Conservation (phyloP, 345 rosid species). For the Arabidopsis arenosa region DNA sequence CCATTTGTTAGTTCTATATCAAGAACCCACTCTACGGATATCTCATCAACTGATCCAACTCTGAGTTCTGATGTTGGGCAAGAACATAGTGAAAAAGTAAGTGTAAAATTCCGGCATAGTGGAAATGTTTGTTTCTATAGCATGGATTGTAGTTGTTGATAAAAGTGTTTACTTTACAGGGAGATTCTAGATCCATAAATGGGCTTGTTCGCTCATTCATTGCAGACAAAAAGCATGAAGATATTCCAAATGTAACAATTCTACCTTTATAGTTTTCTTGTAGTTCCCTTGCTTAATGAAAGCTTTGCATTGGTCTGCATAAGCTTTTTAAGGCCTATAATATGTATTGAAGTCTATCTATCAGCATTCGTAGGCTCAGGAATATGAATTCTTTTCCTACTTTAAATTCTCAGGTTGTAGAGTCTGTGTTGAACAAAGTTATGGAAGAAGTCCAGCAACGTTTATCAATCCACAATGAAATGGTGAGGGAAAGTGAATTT, state of each 20-base stretch:
- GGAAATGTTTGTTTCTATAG: constrained; percentile 24
- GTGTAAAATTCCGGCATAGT: constrained; percentile 40
- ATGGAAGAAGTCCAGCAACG: constrained; percentile 81
- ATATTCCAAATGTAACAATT: constrained; percentile 69
- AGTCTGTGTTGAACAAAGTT: constrained; percentile 76
- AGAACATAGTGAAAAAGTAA: constrained; percentile 66
- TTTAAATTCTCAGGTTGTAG: constrained; percentile 62
- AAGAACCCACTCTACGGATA: constrained; percentile 52
- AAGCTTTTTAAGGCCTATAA: not conserved
- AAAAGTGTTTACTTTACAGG: constrained; percentile 48
- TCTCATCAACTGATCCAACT: constrained; percentile 42
- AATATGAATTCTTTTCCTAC: constrained; percentile 19
- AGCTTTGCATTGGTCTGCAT: constrained; percentile 1
- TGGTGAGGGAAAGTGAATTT: constrained; percentile 50
- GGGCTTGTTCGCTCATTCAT: constrained; percentile 69
- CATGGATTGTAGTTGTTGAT: constrained; percentile 5
- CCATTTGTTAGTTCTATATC: constrained; percentile 66
- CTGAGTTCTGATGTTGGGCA: constrained; percentile 41
- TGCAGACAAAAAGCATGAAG: constrained; percentile 73
- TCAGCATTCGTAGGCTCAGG: not conserved
- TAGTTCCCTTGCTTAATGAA: constrained; percentile 14
- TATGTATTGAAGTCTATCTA: constrained; percentile 11
- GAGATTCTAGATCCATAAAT: constrained; percentile 57
- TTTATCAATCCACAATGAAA: constrained; percentile 59
- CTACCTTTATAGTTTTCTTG: not conserved